Base-by-base conservation (phyloP, 257 asterid species). In the Gentiana macrophylla region DNA sequence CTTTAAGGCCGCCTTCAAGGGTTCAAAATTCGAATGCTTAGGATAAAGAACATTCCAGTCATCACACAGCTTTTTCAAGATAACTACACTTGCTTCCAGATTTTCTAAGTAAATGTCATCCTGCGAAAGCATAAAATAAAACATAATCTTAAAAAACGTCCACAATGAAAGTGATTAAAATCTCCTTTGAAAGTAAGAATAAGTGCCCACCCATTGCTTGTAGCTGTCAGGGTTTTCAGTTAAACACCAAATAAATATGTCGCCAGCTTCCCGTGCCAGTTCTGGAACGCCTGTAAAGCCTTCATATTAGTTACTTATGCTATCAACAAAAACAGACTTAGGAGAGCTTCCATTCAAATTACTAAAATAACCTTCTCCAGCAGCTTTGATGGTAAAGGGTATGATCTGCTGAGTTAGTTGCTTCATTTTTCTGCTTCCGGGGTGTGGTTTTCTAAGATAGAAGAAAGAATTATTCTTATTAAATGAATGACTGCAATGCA, bases 401-500 rank as follows among this genome's bases (percentile, higher is more conserved):
- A 66, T 8, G 53, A 71, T 62, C 58, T 71, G 68, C 51, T 66
- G 66, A 47, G 72, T 52, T 37, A 71, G 50, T 46, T 66, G 76
- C 61, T 62, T 66, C 56, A 67, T 63, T 32, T 64, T 66, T 62
- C 62, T 66, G 55, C 76, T 71, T 51, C 76, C 76, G 24, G 76
- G 57, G 24, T 15, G 24, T 15, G 24, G 24, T 15, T 15, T 15
- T 15, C 24, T 15, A 15, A 15, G 24, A 15, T 15, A 15, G 24
- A 15, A 15, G 24, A 15, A 15, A 15, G 24, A 15, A 15, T 15
- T 15, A 15, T 15, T 15, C 24, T 15, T 15, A 15, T 15, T 15
- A 15, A 15, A 15, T 15, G 24, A 15, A 15, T 15, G 24, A 15
- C 24, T 15, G 24, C 24, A 15, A 15, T 15, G 24, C 24, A 15